Percentiles rank a stretch among this genome's conserved stretches.
Evolutionary conservation across 139 green algal genomes (phyloP).

Genomic region (Picochlorum sp.): DNA sequence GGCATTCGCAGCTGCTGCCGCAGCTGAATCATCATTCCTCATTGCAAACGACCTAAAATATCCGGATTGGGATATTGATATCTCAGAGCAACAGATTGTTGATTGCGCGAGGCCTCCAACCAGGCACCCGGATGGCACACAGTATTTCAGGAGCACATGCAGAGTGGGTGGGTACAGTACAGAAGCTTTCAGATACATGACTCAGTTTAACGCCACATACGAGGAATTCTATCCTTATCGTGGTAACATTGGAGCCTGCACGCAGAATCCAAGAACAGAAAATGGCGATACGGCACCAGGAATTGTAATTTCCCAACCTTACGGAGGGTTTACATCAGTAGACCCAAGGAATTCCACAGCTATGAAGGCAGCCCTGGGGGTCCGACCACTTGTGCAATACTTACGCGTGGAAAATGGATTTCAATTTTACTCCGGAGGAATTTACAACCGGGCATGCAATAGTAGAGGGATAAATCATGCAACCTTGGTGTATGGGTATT

Average conservation of each 20-base stretch:
- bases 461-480: not conserved
- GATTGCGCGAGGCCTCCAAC: not conserved
- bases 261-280: not conserved
- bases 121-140: not conserved
- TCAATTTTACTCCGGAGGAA: not conserved
- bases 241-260: not conserved
- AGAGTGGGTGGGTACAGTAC: not conserved
- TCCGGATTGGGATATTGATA: not conserved
- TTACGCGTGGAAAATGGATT: not conserved
- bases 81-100: conserved; percentile 10
- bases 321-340: not conserved
- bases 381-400: not conserved
- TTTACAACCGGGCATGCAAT: not conserved
- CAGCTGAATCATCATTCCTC: conserved; percentile 12
- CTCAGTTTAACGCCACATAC: not conserved
- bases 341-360: not conserved
- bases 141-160: not conserved
- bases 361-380: not conserved
- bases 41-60: conserved; percentile 3
- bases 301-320: not conserved
- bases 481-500: not conserved
- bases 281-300: not conserved
- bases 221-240: not conserved
- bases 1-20: conserved; percentile 8
- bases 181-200: not conserved